phyloP scores from a whole-genome alignment of 495 filamentous ascomycete genomes.

The Lasiosphaeriaceae sp. region DNA sequence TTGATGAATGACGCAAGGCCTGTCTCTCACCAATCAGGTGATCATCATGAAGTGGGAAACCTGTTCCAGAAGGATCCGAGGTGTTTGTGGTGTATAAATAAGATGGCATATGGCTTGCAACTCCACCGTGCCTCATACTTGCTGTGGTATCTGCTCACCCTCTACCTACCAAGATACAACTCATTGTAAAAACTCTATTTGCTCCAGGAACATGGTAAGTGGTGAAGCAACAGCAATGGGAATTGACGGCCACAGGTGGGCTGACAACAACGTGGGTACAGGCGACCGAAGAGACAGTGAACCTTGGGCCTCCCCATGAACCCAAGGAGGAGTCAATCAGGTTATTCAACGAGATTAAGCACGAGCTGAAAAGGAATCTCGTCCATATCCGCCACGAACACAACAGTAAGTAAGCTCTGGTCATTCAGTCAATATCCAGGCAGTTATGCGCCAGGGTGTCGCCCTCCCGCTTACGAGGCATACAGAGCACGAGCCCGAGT shows the following conservation, averaged over 20 bases:
- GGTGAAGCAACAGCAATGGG: too few relatives aligned
- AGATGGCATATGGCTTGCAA: too few relatives aligned
- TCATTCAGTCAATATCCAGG: not conserved
- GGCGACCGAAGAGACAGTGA: slow-evolving; percentile 52
- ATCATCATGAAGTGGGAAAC: not conserved
- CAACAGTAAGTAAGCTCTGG: slow-evolving; percentile 18
- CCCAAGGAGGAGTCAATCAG: slow-evolving; percentile 51
- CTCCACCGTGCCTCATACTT: too few relatives aligned
- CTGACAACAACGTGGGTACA: slow-evolving; percentile 10
- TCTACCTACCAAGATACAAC: too few relatives aligned
- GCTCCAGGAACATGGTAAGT: too few relatives aligned
- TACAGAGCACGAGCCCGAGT: slow-evolving; percentile 43
- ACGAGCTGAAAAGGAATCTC: slow-evolving; percentile 46
- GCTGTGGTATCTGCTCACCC: too few relatives aligned
- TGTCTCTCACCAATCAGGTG: not conserved
- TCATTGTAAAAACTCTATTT: too few relatives aligned
- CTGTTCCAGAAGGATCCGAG: too few relatives aligned
- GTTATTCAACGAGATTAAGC: slow-evolving; percentile 45
- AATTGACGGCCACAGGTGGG: not conserved
- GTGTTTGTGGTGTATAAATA: too few relatives aligned
- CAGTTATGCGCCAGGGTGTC: too few relatives aligned
- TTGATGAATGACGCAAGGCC: too few relatives aligned
- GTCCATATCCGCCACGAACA: slow-evolving; percentile 46
- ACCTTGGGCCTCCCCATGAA: slow-evolving; percentile 43
- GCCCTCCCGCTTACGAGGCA: not conserved